phyloP scores from a whole-genome alignment of 1,284 basidiomycete genomes.

The Schizophyllum amplum region DNA sequence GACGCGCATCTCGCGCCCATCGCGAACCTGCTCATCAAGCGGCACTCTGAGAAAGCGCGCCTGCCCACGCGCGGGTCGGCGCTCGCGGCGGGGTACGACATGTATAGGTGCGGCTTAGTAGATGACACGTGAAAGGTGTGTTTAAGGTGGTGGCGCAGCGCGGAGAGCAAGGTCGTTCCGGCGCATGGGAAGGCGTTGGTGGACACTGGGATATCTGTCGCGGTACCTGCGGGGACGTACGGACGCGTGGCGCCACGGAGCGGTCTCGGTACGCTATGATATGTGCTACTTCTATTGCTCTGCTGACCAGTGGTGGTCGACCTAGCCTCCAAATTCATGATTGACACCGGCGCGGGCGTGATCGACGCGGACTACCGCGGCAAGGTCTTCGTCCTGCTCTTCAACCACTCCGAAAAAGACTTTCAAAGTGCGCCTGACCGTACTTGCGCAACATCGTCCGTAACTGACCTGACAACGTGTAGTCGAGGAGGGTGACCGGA shows the following conservation, averaged over 20 bases:
- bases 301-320: background rate
- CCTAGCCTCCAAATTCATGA: conserved; percentile 91
- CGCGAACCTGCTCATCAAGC: conserved; percentile 73
- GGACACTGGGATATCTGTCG: conserved; percentile 87
- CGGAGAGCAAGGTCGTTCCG: conserved; percentile 72
- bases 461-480: too few relatives aligned
- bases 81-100: conserved; percentile 88
- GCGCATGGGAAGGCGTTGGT: conserved; percentile 85
- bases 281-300: background rate
- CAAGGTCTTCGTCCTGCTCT: conserved; percentile 86
- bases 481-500: conserved; percentile 89
- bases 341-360: conserved; percentile 95
- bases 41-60: conserved; percentile 74
- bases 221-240: conserved; percentile 89
- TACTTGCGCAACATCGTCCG: background rate
- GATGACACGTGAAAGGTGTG: conserved; percentile 14
- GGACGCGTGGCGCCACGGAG: conserved; percentile 93
- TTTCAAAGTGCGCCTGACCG: conserved; percentile 80
- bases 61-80: conserved; percentile 85
- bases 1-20: conserved; percentile 27
- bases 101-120: conserved; percentile 91
- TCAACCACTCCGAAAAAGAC: conserved; percentile 86
- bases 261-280: conserved; percentile 67
- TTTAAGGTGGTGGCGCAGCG: conserved; percentile 33
- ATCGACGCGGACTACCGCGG: conserved; percentile 97